Evolutionary conservation across 257 asterid species (phyloP), one percentile per base, ranked within the genome.

Genomic region (Buddleja alternifolia): DNA sequence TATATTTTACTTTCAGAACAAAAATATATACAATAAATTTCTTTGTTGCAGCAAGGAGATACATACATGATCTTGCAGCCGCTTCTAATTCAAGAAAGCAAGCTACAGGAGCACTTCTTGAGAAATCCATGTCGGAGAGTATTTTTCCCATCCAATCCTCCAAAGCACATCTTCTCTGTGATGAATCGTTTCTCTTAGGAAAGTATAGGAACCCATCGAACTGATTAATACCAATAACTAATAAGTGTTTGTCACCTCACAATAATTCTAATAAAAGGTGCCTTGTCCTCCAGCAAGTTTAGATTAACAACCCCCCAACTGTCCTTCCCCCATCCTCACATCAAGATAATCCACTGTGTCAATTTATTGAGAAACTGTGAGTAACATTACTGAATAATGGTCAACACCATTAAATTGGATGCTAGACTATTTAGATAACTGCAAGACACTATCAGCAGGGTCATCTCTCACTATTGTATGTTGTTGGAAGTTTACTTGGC

Each of bases 51-150:
- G 62, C 60, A 50, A 47, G 81, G 69, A 69, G 84, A 75, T 73
- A 76, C 96, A 63, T 83, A 89, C 95, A 67, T 21, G 87, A 82
- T 74, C 96, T 82, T 72, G 85, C 92, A 75, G 90, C 90, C n/a
- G 88, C 92, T 82, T 89, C 96, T 62, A 89, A 82, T 70, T 89
- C 95, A 61, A 89, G 92, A 83, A 87, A 89, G 75, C 76, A 83
- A 46, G 89, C 95, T 56, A 85, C 67, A 25, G 79, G 71, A 72
- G 74, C 84, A 74, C 95, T 89, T 81, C 90, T 78, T 64, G 95
- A 89, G 63, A 87, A 44, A 70, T 87, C 92, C 75, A 87, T 85
- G 79, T 87, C 92, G 10, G 88, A 80, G 39, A 89, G 88, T 70
- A 87, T 70, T 32, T 78, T 85, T 21, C 66, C 69, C 82, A 87